Base-by-base conservation (phyloP, 176 grass and related monocot genomes). In the Cenchrus americanus region DNA sequence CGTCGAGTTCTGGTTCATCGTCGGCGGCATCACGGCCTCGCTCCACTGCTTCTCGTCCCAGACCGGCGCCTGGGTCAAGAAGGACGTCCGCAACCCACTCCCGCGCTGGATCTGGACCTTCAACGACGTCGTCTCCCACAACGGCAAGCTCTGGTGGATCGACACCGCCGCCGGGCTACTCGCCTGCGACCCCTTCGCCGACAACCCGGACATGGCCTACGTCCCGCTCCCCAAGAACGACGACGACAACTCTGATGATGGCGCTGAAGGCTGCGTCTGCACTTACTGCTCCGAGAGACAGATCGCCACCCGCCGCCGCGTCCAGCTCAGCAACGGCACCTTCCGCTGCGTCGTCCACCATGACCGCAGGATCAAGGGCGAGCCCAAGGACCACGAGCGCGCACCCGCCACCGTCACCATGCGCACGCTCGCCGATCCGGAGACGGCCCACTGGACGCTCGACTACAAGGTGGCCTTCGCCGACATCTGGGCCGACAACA, bases 61-160 rank as follows among this genome's bases (percentile, higher is more conserved):
- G 12, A 50, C 44, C 69, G n/a, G 43, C n/a, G n/a, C 14, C n/a
- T 26, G 26, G 71, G 7, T 17, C 48, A 17, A 52, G 24, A 17
- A 21, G 71, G 0, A 10, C 27, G 49, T 74, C 49, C 14, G 14
- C 71, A 53, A 74, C 50, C 71, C 26, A 1, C 26, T 10, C 3
- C 71, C 26, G 15, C 0, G 4, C 49, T 54, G 71, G 24, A 51
- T 34, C 26, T 74, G 49, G 71, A 32, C 0, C 14, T 32, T 51
- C 71, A 8, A 17, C 48, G 14, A 34, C 48, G 71, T 74, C 48
- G 18, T 73, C 71, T 52, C 71, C 48, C 26, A 52, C 46, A 2
- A 32, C 71, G 71, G 71, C 48, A 73, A 53, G 71, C 52, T 62
- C 58, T 62, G 42, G 76, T 78, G 76, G 63, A n/a, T 53, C 47